Evolutionary conservation across 2,329 filamentous ascomycete species (phyloP), one percentile per base, ranked within the genome.

Genomic region (Curvularia spicifera): DNA sequence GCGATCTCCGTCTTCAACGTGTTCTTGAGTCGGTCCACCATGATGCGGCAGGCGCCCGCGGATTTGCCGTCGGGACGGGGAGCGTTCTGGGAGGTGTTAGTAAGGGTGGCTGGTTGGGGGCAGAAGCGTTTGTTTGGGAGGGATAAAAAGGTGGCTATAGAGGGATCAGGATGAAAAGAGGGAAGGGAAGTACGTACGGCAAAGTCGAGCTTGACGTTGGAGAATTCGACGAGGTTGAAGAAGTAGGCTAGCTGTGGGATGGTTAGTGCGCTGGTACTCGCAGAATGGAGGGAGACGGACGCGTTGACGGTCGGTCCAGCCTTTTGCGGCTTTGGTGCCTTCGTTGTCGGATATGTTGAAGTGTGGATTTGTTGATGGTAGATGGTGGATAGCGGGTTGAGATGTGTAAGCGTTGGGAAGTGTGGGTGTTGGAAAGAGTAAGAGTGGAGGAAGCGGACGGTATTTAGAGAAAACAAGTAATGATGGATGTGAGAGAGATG

Each of bases 261-360:
- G 35, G 57, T 43, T 12, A 44, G 42, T 26, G 5, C 4, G 4
- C 43, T 20, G 20, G 31, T 26, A 15, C 24, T 5, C 7, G 10
- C 13, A 22, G 12, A 8, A n/a, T 24, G 22, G 6, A 18, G 24
- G 29, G 45, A 18, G 18, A 56, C 50, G 3, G 56, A 66, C 67
- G 6, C 64, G 51, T 39, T 71, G 57, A 5, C 46, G 55, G 12
- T 69, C 64, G 1, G 58, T 63, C 68, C 65, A 71, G 44, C 43
- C 51, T 37, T 59, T 44, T n/a, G 26, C 37, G 33, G 18, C 13
- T 18, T 60, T 58, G 28, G 4, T 45, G 20, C 37, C 13, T 3
- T 53, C 50, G 48, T 47, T 53, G 54, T 58, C 51, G 9, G 56
- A 57, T 56, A 59, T 63, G 24, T 1, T 62, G 22, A 18, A 18